Conservation (phyloP, 1,284 basidiomycete species). For the Uromyces viciae-fabae region DNA sequence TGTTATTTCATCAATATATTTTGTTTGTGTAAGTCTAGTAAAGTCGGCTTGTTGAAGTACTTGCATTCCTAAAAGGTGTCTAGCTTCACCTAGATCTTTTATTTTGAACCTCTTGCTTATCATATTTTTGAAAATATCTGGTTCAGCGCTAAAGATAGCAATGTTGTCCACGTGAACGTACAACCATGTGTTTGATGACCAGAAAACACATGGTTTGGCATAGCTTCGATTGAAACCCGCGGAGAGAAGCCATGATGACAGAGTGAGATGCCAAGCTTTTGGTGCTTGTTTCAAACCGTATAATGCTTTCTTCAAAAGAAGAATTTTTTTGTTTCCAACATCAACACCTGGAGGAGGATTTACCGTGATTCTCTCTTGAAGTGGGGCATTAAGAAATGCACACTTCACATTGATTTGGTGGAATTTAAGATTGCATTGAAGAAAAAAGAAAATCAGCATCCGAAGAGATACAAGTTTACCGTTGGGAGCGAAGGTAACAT, state of each 20-base stretch:
- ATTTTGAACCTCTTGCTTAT: background rate
- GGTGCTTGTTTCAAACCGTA: conserved; percentile 16
- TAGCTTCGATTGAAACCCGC: conserved; percentile 8
- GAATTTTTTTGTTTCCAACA: background rate
- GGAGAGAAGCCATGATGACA: background rate
- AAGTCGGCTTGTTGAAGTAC: background rate
- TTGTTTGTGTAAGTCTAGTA: background rate
- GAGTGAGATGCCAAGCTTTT: background rate
- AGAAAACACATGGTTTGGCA: background rate
- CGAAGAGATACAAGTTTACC: background rate
- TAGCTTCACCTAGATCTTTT: background rate
- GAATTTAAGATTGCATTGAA: background rate
- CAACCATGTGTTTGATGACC: background rate
- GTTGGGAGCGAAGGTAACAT: background rate
- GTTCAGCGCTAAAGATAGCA: background rate
- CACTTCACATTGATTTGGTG: conserved; percentile 22
- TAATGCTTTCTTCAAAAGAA: background rate
- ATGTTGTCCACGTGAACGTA: background rate
- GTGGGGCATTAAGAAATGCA: conserved; percentile 7
- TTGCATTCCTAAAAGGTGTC: background rate
- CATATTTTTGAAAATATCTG: background rate
- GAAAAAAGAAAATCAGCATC: background rate
- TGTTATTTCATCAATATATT: background rate
- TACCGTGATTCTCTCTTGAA: background rate
- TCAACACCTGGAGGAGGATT: background rate